Conservation (phyloP, 768 basidiomycete species). For the Lepiota brunneoincarnata region DNA sequence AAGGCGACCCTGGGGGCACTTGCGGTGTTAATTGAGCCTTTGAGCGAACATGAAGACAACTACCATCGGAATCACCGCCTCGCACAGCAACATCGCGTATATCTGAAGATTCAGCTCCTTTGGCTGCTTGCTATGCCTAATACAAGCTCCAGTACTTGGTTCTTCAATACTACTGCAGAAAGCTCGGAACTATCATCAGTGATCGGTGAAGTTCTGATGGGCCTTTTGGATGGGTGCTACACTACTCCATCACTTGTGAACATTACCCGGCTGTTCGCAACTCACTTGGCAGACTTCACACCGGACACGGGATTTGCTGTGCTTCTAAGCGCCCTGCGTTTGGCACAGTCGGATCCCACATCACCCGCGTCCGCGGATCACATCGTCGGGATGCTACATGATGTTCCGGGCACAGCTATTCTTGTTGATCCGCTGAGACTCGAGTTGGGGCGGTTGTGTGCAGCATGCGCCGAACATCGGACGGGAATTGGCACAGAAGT, state of each 20-base stretch:
- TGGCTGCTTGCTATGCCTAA: conserved; percentile 39
- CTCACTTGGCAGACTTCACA: conserved; percentile 22
- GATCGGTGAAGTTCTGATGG: conserved; percentile 39
- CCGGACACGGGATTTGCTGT: conserved; percentile 30
- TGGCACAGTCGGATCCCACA: conserved; percentile 27
- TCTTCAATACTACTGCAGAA: conserved; percentile 35
- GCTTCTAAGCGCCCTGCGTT: conserved; percentile 29
- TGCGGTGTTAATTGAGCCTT: not conserved
- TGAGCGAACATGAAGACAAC: conserved; percentile 15
- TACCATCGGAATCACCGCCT: conserved; percentile 30
- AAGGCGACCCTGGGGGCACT: conserved; percentile 35
- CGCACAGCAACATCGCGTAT: conserved; percentile 47
- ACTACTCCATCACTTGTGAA: conserved; percentile 42
- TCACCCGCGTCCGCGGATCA: conserved; percentile 20
- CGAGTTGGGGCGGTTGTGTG: conserved; percentile 33
- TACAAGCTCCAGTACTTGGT: conserved; percentile 38
- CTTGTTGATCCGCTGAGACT: conserved; percentile 25
- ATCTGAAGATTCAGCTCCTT: conserved; percentile 47
- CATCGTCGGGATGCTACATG: conserved; percentile 22
- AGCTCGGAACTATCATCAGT: conserved; percentile 40
- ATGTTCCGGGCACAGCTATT: conserved; percentile 20
- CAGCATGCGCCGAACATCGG: conserved; percentile 25
- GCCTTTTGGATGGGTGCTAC: conserved; percentile 47
- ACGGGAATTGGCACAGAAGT: conserved; percentile 30
- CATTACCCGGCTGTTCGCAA: conserved; percentile 31